phyloP scores from a whole-genome alignment of 1,284 basidiomycete genomes.

The Thelephora terrestris region DNA sequence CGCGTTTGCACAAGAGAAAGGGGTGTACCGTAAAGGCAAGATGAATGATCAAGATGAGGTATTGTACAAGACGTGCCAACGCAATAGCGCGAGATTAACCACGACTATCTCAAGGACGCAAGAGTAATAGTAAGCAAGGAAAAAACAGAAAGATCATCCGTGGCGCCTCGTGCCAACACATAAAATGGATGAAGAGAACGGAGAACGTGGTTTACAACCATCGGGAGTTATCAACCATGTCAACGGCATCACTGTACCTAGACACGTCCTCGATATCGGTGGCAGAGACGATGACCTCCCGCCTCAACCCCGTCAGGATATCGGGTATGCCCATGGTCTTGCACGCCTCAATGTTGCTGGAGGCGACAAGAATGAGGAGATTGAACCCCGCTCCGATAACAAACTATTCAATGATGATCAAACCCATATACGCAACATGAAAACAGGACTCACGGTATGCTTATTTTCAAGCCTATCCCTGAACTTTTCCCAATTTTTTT shows the following conservation, averaged over 20 bases:
- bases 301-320: conserved; percentile 23
- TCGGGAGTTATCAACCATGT: neutral
- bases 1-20: neutral
- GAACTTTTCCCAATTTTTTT: conserved; percentile 34
- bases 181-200: neutral
- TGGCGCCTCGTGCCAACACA: neutral
- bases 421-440: conserved; percentile 1
- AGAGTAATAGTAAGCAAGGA: too few species aligned
- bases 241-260: neutral
- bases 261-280: neutral
- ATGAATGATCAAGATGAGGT: too few species aligned
- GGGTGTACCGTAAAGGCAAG: too few species aligned
- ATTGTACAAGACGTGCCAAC: too few species aligned
- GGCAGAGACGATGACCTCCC: neutral
- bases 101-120: too few species aligned
- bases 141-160: neutral
- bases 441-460: conserved; percentile 35
- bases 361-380: conserved; percentile 43
- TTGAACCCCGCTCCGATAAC: conserved; percentile 36
- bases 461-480: conserved; percentile 33
- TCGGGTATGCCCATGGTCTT: conserved; percentile 30
- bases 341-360: conserved; percentile 30
- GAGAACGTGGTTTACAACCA: neutral
- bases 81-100: too few species aligned
- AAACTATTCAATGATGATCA: conserved; percentile 29